phyloP scores from a whole-genome alignment of 2,329 filamentous ascomycete genomes.

The Teratosphaeria epicoccoides region DNA sequence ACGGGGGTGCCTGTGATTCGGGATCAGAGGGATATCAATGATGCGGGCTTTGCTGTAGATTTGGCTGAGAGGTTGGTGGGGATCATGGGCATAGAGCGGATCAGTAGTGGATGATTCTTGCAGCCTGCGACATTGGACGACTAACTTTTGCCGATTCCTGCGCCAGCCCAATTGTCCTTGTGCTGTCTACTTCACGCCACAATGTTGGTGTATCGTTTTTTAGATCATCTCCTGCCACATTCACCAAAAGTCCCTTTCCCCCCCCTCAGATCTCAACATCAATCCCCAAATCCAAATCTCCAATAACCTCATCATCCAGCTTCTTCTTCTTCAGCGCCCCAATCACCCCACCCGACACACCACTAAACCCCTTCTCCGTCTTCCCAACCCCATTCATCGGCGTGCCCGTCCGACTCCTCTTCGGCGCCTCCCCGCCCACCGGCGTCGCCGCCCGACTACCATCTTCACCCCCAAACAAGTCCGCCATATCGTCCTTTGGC shows the following conservation, averaged over 20 bases:
- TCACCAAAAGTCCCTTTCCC: too few species aligned
- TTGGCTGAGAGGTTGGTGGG: constrained; percentile 31
- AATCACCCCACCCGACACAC: constrained; percentile 7
- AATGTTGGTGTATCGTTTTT: too few species aligned
- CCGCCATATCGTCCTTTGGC: constrained; percentile 32
- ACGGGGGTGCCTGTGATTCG: constrained; percentile 44
- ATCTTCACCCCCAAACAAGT: constrained; percentile 34
- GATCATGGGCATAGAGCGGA: constrained; percentile 15
- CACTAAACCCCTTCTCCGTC: constrained; percentile 43
- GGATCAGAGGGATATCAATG: constrained; percentile 45
- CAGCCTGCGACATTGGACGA: too few species aligned
- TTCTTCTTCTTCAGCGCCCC: constrained; percentile 47
- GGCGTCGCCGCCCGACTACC: constrained; percentile 41
- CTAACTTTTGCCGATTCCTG: too few species aligned
- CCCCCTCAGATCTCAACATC: constrained; percentile 66
- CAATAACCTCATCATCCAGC: constrained; percentile 89
- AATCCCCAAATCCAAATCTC: constrained; percentile 76
- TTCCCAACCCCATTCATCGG: constrained; percentile 16
- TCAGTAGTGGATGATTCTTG: neutral
- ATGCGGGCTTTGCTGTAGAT: constrained; percentile 40
- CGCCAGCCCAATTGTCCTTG: too few species aligned
- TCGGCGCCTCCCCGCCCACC: constrained; percentile 33
- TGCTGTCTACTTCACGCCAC: too few species aligned
- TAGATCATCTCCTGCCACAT: too few species aligned
- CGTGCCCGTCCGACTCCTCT: constrained; percentile 31